Evolutionary conservation across 2,329 filamentous ascomycete species (phyloP), one percentile per base, ranked within the genome.

Genomic region (Calonectria leucothoes): DNA sequence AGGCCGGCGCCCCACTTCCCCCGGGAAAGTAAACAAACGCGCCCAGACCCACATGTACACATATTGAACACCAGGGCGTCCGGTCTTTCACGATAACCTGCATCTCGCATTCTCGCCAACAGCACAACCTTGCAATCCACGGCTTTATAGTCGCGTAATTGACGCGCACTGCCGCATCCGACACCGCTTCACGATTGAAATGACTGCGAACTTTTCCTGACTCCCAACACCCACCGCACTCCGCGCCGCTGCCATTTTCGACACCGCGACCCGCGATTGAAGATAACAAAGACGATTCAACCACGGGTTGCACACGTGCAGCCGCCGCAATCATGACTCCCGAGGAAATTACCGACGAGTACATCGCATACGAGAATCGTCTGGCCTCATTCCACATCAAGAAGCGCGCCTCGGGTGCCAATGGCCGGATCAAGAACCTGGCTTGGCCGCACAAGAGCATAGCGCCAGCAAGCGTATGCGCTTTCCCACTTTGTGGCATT

Each of bases 351-450:
- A 83, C 87, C 45, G 87, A 89, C 37, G 79, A 80, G 70, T 92
- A 88, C 82, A 87, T 90, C 78, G 94, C 93, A 20, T 93, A 92
- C 77, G 92, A 95, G 76, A 93, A 92, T 79, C 94, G 97, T 61
- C 86, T 98, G 42, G 92, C 92, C 37, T 96, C 95, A 14, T 99
- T 98, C 84, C 90, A 94, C 65, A 88, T 89, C 49, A 95, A 95
- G 83, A 92, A 94, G 80, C 90, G 94, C 82, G 89, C 90, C 35
- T 97, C 94, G 15, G 91, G 89, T 72, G 88, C 91, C 74, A 90
- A 89, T 78, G 83, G 83, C 42, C 82, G 84, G 64, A 87, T 86
- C 71, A 93, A 93, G 82, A 82, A 87, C 67, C 85, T 90, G 59
- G 87, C 90, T 83, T 99, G 97, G 97, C 95, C 96, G 27, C 95